phyloP scores from a whole-genome alignment of 164 flowering plant genomes.

The Magnolia sinica region DNA sequence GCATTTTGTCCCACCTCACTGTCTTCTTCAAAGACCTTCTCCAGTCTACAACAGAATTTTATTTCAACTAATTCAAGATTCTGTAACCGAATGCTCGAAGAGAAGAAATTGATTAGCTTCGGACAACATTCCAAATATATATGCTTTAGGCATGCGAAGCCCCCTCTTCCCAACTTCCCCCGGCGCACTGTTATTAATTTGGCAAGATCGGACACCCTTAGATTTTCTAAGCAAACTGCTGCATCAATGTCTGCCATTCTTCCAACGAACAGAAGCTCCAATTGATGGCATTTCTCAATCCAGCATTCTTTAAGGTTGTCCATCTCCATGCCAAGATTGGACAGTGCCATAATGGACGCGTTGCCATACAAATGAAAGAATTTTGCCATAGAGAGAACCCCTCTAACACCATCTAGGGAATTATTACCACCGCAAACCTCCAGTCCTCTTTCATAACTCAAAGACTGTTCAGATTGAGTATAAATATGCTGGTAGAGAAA shows the following conservation, averaged over 20 bases:
- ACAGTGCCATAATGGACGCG: neutral
- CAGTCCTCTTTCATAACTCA: neutral
- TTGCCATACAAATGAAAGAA: neutral
- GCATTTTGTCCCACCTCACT: neutral
- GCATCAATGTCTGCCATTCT: neutral
- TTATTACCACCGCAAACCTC: neutral
- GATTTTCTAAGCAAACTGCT: neutral
- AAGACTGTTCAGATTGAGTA: neutral
- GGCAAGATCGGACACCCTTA: neutral
- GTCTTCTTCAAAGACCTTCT: neutral
- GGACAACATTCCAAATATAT: neutral
- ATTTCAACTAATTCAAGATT: neutral
- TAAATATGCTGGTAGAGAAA: neutral
- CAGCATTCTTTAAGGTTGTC: neutral
- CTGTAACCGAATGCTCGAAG: neutral
- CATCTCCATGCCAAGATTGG: neutral
- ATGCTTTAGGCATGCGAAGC: neutral
- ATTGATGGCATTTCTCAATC: neutral
- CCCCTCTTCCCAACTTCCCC: neutral
- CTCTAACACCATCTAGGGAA: neutral
- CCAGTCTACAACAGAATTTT: neutral
- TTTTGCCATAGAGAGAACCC: neutral
- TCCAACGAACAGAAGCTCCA: neutral
- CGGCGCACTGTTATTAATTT: neutral
- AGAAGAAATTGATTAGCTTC: neutral